A percentile compares a stretch with the other conserved stretches of the same genome.
These are phyloP conservation scores for Aspergillaceae sp. DNA, from an alignment of 2,329 filamentous ascomycete genomes.

Conservation along the genomic window DNA sequence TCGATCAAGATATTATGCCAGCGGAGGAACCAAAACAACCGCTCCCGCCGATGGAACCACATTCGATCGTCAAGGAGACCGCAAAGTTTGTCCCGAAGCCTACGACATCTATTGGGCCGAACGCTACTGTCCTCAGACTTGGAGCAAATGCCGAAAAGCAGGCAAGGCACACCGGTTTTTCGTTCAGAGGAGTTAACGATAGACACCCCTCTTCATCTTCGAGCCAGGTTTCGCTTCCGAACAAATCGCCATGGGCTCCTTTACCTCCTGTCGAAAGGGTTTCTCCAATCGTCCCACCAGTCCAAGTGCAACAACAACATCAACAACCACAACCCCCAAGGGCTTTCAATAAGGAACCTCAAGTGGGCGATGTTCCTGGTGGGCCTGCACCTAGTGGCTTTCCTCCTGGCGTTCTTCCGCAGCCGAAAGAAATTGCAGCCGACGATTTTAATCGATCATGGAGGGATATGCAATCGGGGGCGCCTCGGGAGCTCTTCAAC, in stretches of 20 bases:
- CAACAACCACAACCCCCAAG: conserved; percentile 39
- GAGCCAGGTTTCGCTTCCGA: conserved; percentile 50
- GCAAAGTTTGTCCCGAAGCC: conserved; percentile 27
- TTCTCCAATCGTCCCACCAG: conserved; percentile 55
- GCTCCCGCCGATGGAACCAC: conserved; percentile 14
- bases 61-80: conserved; percentile 17
- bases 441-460: conserved; percentile 88
- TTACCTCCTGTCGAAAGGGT: conserved; percentile 78
- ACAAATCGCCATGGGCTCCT: conserved; percentile 86
- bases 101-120: conserved; percentile 40
- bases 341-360: conserved; percentile 45
- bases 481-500: conserved; percentile 75
- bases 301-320: conserved; percentile 35
- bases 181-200: conserved; percentile 44
- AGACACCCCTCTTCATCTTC: conserved; percentile 43
- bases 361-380: conserved; percentile 47
- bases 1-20: background rate
- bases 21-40: conserved; percentile 16
- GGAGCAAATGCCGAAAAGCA: conserved; percentile 40
- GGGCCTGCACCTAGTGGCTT: conserved; percentile 25
- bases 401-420: conserved; percentile 18
- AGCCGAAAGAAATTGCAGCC: conserved; percentile 75
- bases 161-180: conserved; percentile 36
- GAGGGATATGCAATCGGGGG: conserved; percentile 58
- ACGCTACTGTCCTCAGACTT: conserved; percentile 42